A percentile compares a stretch with the other conserved stretches of the same genome.
These are phyloP conservation scores for Barnettozyma vustinii DNA, from an alignment of 805 yeast genomes.

Conservation along the genomic window DNA sequence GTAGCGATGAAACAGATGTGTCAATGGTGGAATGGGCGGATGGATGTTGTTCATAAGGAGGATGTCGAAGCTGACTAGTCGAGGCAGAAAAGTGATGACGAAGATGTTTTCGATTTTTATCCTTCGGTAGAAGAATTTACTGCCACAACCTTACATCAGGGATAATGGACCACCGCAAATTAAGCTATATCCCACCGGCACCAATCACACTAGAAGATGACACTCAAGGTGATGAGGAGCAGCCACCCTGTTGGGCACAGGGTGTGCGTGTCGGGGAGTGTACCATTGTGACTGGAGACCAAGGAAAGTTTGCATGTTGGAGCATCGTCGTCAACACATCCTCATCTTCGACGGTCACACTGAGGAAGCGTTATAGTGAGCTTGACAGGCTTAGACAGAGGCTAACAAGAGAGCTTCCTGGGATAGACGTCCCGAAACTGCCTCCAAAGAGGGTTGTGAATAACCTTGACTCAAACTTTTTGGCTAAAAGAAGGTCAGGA, in stretches of 20 bases:
- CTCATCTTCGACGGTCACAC: slow-evolving; percentile 30
- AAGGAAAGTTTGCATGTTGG: slow-evolving; percentile 39
- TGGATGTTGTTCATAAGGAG: slow-evolving; percentile 43
- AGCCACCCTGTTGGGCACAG: slow-evolving; percentile 31
- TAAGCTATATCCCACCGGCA: slow-evolving; percentile 30
- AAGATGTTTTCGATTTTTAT: background rate
- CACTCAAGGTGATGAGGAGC: slow-evolving; percentile 16
- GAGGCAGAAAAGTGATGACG: background rate
- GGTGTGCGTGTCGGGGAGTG: slow-evolving; percentile 34
- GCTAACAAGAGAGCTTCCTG: slow-evolving; percentile 35
- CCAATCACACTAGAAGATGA: slow-evolving; percentile 37
- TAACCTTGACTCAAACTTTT: slow-evolving; percentile 26
- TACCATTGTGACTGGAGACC: slow-evolving; percentile 33
- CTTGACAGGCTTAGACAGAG: slow-evolving; percentile 41
- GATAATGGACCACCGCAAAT: slow-evolving; percentile 7
- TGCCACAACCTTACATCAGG: background rate
- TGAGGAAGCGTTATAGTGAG: slow-evolving; percentile 62
- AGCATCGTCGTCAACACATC: slow-evolving; percentile 32
- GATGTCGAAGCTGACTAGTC: background rate
- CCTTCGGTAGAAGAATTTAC: background rate
- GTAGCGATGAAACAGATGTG: slow-evolving; percentile 49
- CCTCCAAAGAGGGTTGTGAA: slow-evolving; percentile 38
- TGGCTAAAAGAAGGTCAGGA: slow-evolving; percentile 35
- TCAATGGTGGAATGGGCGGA: slow-evolving; percentile 44
- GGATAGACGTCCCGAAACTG: slow-evolving; percentile 33